These are phyloP conservation scores for Polyrhizophydium stewartii DNA, from an alignment of 371 early-diverging fungal genomes.

Conservation along the genomic window DNA sequence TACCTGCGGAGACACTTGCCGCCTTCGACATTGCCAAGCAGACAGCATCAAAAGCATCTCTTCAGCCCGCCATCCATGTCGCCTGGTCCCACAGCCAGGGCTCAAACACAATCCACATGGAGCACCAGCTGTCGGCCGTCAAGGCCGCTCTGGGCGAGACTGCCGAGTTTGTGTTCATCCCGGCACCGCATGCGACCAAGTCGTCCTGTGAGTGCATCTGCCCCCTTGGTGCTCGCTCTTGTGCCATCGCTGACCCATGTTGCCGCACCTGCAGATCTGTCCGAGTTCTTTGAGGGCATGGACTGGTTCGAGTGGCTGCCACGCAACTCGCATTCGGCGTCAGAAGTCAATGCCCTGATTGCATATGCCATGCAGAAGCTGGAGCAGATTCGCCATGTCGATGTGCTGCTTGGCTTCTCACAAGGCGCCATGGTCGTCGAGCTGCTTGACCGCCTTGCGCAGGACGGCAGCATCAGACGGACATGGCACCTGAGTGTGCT, in stretches of 20 bases:
- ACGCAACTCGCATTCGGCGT: too few relatives aligned
- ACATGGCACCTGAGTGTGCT: slow-evolving; percentile 12
- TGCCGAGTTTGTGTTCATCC: slow-evolving; percentile 1
- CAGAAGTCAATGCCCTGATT: neutral
- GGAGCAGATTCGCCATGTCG: slow-evolving; percentile 4
- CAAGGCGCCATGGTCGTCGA: slow-evolving; percentile 14
- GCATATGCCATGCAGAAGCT: neutral
- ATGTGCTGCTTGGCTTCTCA: slow-evolving; percentile 15
- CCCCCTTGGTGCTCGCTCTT: too few relatives aligned
- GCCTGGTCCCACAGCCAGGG: neutral
- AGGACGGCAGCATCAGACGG: neutral
- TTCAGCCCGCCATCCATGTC: neutral
- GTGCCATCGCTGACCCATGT: too few relatives aligned
- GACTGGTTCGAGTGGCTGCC: slow-evolving; percentile 9
- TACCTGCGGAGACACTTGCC: too few relatives aligned
- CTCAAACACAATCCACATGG: neutral
- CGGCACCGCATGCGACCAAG: neutral
- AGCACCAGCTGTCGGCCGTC: neutral
- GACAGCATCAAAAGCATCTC: neutral
- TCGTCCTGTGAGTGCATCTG: too few relatives aligned
- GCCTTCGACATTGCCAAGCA: neutral
- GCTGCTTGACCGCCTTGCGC: slow-evolving; percentile 1
- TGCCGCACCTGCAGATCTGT: neutral
- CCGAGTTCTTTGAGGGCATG: slow-evolving; percentile 3
- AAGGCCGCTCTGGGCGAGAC: neutral